Base-by-base conservation (phyloP, 495 filamentous ascomycete genomes). In the Aspergillus taichungensis region DNA sequence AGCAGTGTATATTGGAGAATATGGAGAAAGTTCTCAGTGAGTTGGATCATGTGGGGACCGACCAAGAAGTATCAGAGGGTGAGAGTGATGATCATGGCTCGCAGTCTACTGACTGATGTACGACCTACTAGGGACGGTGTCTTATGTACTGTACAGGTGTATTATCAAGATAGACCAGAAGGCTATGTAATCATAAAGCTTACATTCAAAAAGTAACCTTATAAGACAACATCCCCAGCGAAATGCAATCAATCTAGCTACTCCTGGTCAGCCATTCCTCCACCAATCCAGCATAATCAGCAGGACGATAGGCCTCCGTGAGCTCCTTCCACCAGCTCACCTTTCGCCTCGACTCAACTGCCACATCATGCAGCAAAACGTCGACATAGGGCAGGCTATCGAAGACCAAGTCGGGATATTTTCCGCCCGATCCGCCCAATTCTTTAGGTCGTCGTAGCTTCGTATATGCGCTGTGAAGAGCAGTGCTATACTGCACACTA, bases 341-440 rank as follows among this genome's bases (percentile, higher is more conserved):
- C 44, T 72, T 72, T 43, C 69, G 53, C 40, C 36, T 46, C 14
- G 37, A 46, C 14, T 49, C 31, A 24, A 77, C 51, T 7, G 78
- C 80, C 13, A 85, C 43, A 52, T 85, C 82, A 4, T 56, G 50
- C 29, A 82, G 56, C 55, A 85, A 40, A 52, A 79, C 50, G 57
- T 86, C 83, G 5, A 83, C 57, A 53, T 85, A 87, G 33, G 82
- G 77, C 35, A 84, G 42, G 3, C 63, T 68, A 51, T 86, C 82
- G 52, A 82, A 84, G 75, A 46, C 74, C 43, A 82, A 69, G 47
- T 82, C 79, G 2, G 76, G 75, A 47, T 71, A 71, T 54, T 68
- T 64, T 27, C 55, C 54, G 1, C 75, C 79, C 46, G 67, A 72
- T 8, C 79, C 80, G 3, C 67, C 63, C 4, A 78, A 74, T 47